Base-by-base conservation (phyloP, 331 rosid genomes). In the Rosa hybrid region DNA sequence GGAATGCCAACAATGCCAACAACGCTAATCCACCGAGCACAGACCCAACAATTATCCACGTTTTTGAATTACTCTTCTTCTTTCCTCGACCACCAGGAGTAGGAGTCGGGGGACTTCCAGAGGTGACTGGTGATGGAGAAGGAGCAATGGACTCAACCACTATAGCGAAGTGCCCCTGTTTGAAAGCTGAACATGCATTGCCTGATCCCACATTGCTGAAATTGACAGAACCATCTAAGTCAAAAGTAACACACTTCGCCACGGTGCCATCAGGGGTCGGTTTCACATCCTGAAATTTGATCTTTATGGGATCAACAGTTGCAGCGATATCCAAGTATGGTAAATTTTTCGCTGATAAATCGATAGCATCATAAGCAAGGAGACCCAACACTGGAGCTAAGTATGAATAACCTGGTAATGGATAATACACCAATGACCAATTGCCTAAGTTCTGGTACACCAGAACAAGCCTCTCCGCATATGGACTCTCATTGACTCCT, bases 151-250 rank as follows among this genome's bases (percentile, higher is more conserved):
- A 91, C 74, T 86, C 68, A 0, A 82, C 90, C 45, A 89, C 99
- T n/a, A 96, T 93, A 39, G 98, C 87, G 89, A 96, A 96, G 87
- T 96, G 99, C 12, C 99, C 99, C 6, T 87, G 98, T 71, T 81
- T 85, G 51, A 82, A 39, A 11, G 87, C 79, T 69, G 88, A 86
- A 80, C 99, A 96, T 12, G 83, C 81, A 76, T 85, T 85, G 34
- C 80, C 89, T 39, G 85, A 81, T 76, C 25, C 68, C 79, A 92
- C 85, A 83, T 84, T 80, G 88, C 88, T 90, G 79, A 93, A 85
- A 85, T 81, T 87, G 72, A 85, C 53, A 3, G 62, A 50, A 34
- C 98, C 99, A 21, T 79, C 59, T 69, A 82, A 84, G 83, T 88
- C 86, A 78, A 90, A 89, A 87, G 86, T 79, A 68, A 92, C 95